A percentile compares a stretch with the other conserved stretches of the same genome.
Conservation (phyloP, 225 moss, liverwort and hornwort species). For the Sphagnum tenellum region DNA sequence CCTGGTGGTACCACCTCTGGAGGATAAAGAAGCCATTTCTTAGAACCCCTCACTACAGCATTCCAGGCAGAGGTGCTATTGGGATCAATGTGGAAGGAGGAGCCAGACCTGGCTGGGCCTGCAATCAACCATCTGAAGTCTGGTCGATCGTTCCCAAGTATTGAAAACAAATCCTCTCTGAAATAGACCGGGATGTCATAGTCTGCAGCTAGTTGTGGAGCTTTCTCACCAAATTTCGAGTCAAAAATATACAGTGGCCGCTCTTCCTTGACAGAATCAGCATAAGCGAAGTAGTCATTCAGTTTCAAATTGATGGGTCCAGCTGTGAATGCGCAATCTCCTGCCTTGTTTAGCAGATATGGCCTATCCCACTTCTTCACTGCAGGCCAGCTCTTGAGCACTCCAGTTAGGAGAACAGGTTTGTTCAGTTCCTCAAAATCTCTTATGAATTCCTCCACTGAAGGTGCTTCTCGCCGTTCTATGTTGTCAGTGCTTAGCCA, state of each 20-base stretch:
- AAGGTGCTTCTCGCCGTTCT: constrained; percentile 40
- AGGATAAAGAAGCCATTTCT: constrained; percentile 96
- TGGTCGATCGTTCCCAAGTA: constrained; percentile 66
- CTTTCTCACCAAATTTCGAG: constrained; percentile 76
- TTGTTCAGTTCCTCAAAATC: constrained; percentile 87
- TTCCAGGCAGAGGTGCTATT: constrained; percentile 99
- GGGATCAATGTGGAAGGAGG: constrained; percentile 93
- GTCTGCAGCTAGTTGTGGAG: constrained; percentile 56
- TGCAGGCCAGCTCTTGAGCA: constrained; percentile 61
- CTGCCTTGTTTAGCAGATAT: constrained; percentile 54
- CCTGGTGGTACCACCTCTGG: constrained; percentile 79
- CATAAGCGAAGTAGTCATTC: constrained; percentile 61
- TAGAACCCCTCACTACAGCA: constrained; percentile 76
- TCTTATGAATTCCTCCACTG: constrained; percentile 59
- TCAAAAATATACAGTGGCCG: constrained; percentile 88
- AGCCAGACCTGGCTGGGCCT: constrained; percentile 87
- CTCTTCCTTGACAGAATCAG: constrained; percentile 72
- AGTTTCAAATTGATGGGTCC: constrained; percentile 78
- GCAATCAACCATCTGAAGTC: constrained; percentile 86
- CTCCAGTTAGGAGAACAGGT: constrained; percentile 67
- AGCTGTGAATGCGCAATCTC: constrained; percentile 53
- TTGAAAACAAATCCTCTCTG: constrained; percentile 67
- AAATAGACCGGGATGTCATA: constrained; percentile 73
- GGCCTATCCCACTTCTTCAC: constrained; percentile 66
- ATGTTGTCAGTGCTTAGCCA: constrained; percentile 75